phyloP scores from a whole-genome alignment of 768 basidiomycete genomes.

The Calocera viscosa region DNA sequence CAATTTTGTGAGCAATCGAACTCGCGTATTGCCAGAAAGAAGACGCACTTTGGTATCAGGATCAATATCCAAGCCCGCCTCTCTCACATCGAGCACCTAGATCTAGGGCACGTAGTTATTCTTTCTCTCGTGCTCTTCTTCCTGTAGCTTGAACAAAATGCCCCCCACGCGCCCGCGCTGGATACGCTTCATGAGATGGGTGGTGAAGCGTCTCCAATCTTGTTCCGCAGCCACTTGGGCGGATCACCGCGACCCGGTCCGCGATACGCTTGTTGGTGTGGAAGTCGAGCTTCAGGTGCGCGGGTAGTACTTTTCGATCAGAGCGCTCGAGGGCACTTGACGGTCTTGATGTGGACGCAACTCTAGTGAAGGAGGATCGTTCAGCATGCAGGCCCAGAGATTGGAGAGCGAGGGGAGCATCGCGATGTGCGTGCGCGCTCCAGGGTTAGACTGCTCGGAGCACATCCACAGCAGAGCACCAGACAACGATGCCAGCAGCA shows the following conservation, averaged over 20 bases:
- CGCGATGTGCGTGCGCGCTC: too few relatives aligned
- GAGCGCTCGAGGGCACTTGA: slow-evolving; percentile 95
- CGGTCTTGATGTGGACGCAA: slow-evolving; percentile 99
- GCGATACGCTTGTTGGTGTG: slow-evolving; percentile 99
- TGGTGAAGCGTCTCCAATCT: slow-evolving; percentile 99
- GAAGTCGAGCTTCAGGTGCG: slow-evolving; percentile 97
- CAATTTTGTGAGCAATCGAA: neutral
- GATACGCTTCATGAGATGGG: slow-evolving; percentile 99
- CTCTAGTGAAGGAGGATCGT: slow-evolving; percentile 50
- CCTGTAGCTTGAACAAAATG: slow-evolving; percentile 99
- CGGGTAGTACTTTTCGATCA: slow-evolving; percentile 99
- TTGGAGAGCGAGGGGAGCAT: too few relatives aligned
- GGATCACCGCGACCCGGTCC: slow-evolving; percentile 92
- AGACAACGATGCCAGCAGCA: too few relatives aligned
- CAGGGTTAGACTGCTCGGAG: too few relatives aligned
- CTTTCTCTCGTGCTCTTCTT: slow-evolving; percentile 98
- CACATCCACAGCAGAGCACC: too few relatives aligned
- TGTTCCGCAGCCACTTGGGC: slow-evolving; percentile 98
- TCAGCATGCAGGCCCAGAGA: too few relatives aligned
- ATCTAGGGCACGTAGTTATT: slow-evolving; percentile 99
- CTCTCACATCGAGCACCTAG: slow-evolving; percentile 78
- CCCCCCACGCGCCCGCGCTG: slow-evolving; percentile 96
- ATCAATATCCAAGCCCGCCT: slow-evolving; percentile 70
- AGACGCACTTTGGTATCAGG: slow-evolving; percentile 76
- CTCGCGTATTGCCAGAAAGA: neutral